Evolutionary conservation across 106 monocot genomes (phyloP), one percentile per base, ranked within the genome.

Genomic region (Apostasia shenzhenica): DNA sequence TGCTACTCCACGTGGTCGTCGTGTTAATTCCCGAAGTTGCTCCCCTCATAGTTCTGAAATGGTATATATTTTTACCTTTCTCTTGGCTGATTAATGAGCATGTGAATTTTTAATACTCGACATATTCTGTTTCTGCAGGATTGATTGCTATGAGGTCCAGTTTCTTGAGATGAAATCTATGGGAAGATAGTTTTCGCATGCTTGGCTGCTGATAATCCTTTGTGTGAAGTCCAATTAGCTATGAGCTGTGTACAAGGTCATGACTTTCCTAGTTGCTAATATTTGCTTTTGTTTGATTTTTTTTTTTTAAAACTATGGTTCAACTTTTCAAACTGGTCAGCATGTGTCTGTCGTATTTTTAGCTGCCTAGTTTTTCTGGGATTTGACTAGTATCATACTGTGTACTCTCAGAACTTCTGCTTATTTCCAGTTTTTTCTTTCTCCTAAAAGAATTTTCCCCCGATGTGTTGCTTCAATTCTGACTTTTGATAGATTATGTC

Each of bases 1-100:
- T 67, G 76, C 50, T 70, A 82, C 86, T 41, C 86, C 86, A 3
- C 63, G 45, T 51, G 76, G 62, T n/a, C 67, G 68, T 0, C 78
- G 58, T 74, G 72, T 55, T 43, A 63, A 45, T 67, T 83, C 81
- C 40, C 78, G 72, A 43, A 81, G 78, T 48, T 69, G 57, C 26
- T 70, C 88, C 39, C 68, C 71, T 37, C 76, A 38, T 41, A 77
- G 67, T 72, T 72, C 67, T 52, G 74, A 79, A 60, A 61, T 80
- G 82, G 80, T 81, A 44, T 55, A 26, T 62, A 26, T 42, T 63
- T 8, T 48, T 41, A 43, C 37, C 1, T 59, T 59, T 45, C 9
- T 45, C 9, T 63, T 73, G 1, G 13, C n/a, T 58, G 49, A 63
- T 62, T 54, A 8, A 12, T 45, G 12, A 59, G 0, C 38, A 5